A percentile compares a stretch with the other conserved stretches of the same genome.
Conservation (phyloP, 306 rosid species). For the Malus asiatica region DNA sequence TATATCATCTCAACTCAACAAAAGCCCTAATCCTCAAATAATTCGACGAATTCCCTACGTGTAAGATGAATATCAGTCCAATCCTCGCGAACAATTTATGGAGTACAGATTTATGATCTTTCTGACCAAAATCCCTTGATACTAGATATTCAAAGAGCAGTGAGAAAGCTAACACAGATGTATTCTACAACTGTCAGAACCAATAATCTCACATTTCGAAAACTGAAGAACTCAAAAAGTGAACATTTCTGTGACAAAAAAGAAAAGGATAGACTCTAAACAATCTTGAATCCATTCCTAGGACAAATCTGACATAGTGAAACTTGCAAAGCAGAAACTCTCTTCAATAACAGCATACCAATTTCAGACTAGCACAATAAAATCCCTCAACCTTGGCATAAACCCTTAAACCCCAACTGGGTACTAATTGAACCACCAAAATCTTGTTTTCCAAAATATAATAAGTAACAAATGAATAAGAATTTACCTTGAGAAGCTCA, state of each 20-base stretch:
- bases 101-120: not conserved
- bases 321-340: not conserved
- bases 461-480: not conserved
- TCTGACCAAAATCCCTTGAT: not conserved
- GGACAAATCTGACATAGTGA: not conserved
- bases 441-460: not conserved
- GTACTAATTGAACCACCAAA: not conserved
- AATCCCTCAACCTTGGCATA: not conserved
- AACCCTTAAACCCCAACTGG: not conserved
- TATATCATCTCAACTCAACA: not conserved
- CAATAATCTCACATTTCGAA: not conserved
- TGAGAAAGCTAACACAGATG: not conserved
- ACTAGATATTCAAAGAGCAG: not conserved
- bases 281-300: not conserved
- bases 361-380: not conserved
- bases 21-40: not conserved
- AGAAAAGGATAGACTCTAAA: not conserved
- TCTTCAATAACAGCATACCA: not conserved
- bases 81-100: not conserved
- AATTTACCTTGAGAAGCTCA: slow-evolving; percentile 83
- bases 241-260: not conserved
- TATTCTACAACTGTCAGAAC: not conserved
- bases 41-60: too few species aligned
- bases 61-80: not conserved
- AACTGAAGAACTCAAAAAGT: not conserved